Evolutionary conservation across 164 flowering plant genomes (phyloP), one percentile per base, ranked within the genome.

Genomic region (Macadamia integrifolia): DNA sequence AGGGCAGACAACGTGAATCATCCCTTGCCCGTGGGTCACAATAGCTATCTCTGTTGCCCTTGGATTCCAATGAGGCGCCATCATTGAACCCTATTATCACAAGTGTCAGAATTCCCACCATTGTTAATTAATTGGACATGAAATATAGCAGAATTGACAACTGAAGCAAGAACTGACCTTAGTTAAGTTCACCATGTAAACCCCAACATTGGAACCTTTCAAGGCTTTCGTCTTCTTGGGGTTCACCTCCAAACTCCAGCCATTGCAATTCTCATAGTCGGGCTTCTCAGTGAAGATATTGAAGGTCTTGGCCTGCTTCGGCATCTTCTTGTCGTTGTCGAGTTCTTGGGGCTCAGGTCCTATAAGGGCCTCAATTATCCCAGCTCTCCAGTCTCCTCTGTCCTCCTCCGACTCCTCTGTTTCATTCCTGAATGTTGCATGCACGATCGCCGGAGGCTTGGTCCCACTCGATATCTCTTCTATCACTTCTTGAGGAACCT

Each of bases 41-140:
- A 92, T 50, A 1, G 85, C 77, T 57, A 87, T 77, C 82, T 91
- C 97, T 0, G 83, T 83, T 0, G 88, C 96, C 76, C 32, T 72
- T n/a, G 96, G 95, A 71, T 94, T 94, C 97, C 96, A 91, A 64
- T 94, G 98, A 3, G 96, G 97, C 56, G 84, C 97, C 95, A 92
- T 86, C 98, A 94, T 92, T 3, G 95, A 80, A 10, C 88, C 93
- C 97, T 90, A 66, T 3, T 61, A 50, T 15, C 12, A 53, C 13
- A 28, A 64, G 32, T 13, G 23, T 14, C 42, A 55, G 40, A 9
- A 67, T 3, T 23, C 23, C 60, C 14, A 57, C 57, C 44, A 67
- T 46, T 53, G 23, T 17, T 9, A 56, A 13, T 11, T 35, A 35
- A 35, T 23, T 23, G 23, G 23, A 23, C 23, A 23, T 23, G 23